Conservation (phyloP, 2,329 filamentous ascomycete genomes). For the Colletotrichum tabaci region DNA sequence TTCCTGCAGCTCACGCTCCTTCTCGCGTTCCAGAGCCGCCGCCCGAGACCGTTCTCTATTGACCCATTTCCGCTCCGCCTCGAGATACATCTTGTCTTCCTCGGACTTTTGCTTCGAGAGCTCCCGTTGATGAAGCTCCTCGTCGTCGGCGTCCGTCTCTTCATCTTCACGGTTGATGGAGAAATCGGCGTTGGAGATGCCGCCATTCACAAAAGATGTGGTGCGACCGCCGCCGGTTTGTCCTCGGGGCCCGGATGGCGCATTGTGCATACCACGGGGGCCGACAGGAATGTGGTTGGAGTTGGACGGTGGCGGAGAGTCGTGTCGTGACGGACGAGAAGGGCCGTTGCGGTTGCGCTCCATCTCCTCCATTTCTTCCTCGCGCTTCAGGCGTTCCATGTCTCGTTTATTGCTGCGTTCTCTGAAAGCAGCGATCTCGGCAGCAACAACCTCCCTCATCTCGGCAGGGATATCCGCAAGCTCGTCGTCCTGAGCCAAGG, state of each 20-base stretch:
- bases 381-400: slow-evolving; percentile 85
- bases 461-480: slow-evolving; percentile 95
- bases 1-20: slow-evolving; percentile 84
- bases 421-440: slow-evolving; percentile 94
- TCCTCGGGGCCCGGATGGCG: slow-evolving; percentile 76
- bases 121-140: slow-evolving; percentile 83
- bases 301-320: slow-evolving; percentile 76
- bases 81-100: slow-evolving; percentile 83
- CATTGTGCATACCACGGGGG: slow-evolving; percentile 79
- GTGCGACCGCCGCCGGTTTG: slow-evolving; percentile 74
- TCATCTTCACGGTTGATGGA: slow-evolving; percentile 82
- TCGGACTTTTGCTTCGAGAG: slow-evolving; percentile 81
- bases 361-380: slow-evolving; percentile 92
- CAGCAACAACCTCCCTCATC: slow-evolving; percentile 94
- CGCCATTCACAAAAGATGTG: slow-evolving; percentile 87
- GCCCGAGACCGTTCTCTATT: slow-evolving; percentile 89
- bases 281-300: slow-evolving; percentile 84
- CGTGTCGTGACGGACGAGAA: slow-evolving; percentile 75
- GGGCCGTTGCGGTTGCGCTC: slow-evolving; percentile 81
- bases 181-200: slow-evolving; percentile 71
- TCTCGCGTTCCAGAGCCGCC: slow-evolving; percentile 88
- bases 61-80: slow-evolving; percentile 91
- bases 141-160: slow-evolving; percentile 88
- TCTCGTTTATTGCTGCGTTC: slow-evolving; percentile 92
- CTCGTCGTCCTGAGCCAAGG: slow-evolving; percentile 90